Conservation (phyloP, 495 filamentous ascomycete genomes). For the Parmelia sp. region DNA sequence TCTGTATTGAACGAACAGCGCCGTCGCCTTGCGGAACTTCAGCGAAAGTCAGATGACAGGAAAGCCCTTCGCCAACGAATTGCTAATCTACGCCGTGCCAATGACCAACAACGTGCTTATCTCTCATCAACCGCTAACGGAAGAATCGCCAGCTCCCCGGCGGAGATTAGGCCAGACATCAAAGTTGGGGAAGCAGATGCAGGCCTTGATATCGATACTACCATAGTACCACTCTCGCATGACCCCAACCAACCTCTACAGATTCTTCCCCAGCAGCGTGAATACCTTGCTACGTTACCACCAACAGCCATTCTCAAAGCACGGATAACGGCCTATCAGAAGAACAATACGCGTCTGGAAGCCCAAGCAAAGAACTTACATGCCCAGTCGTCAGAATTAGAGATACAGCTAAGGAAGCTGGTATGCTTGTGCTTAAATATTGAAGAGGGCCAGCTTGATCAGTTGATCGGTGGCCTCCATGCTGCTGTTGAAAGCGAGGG, state of each 20-base stretch:
- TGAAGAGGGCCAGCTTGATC: constrained; percentile 51
- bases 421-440: constrained; percentile 64
- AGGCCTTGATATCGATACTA: constrained; percentile 42
- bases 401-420: constrained; percentile 62
- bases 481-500: constrained; percentile 69
- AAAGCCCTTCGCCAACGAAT: constrained; percentile 55
- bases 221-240: constrained; percentile 26
- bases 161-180: constrained; percentile 31
- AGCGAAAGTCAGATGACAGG: constrained; percentile 51
- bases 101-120: constrained; percentile 40
- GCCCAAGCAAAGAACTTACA: constrained; percentile 46
- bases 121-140: constrained; percentile 26
- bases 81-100: constrained; percentile 52
- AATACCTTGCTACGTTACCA: constrained; percentile 30
- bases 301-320: constrained; percentile 29
- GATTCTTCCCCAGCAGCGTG: constrained; percentile 24
- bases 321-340: constrained; percentile 42
- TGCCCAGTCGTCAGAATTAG: constrained; percentile 57
- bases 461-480: constrained; percentile 53
- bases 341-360: constrained; percentile 40
- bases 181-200: constrained; percentile 50
- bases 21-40: constrained; percentile 59
- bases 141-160: constrained; percentile 28
- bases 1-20: constrained; percentile 68
- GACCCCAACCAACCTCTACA: constrained; percentile 22